Evolutionary conservation across 495 filamentous ascomycete genomes (phyloP), one percentile per base, ranked within the genome.

Genomic region (Schizothecium vesticola): DNA sequence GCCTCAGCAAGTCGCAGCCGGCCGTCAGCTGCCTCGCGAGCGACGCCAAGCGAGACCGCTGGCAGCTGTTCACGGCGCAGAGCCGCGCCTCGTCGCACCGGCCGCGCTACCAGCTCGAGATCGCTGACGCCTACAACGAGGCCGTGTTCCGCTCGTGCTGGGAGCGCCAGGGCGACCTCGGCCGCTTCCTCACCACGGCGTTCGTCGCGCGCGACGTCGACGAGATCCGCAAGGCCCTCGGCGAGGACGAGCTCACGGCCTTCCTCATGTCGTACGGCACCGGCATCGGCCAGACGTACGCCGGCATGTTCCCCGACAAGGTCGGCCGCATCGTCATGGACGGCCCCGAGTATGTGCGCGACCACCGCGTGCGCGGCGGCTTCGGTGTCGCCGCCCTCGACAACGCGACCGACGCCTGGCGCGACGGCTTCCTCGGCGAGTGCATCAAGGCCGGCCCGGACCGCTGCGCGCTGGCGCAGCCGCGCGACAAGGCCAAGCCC

Each of bases 221-320:
- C 28, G 79, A 82, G 67, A 85, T 85, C 66, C 77, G 83, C 23
- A 82, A 79, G 56, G 78, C 80, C 3, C 80, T 84, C 56, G 78
- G 76, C 28, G 80, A 84, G 70, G 77, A 79, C 23, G 79, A 82
- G 62, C 23, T 90, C 22, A 80, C 86, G 7, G 90, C 86, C 60
- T 89, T 89, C 80, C 85, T 90, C 11, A 84, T 90, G 19, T 89
- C 86, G n/a, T 91, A 91, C 70, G 90, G 89, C 3, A 89, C 88
- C 1, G 76, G 88, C 5, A 84, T 91, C 4, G 89, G 88, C 0
- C 80, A 86, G 74, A 92, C 77, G 16, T 85, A 83, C 71, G 82
- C 76, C 56, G 74, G 77, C 51, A 82, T 81, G 80, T 84, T 83
- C 33, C 82, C 82, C 10, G 72, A 76, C 66, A 80, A 76, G 61